Evolutionary conservation across 1,139 yeast genomes (phyloP).

Genomic region (Zygoascus meyerae): DNA sequence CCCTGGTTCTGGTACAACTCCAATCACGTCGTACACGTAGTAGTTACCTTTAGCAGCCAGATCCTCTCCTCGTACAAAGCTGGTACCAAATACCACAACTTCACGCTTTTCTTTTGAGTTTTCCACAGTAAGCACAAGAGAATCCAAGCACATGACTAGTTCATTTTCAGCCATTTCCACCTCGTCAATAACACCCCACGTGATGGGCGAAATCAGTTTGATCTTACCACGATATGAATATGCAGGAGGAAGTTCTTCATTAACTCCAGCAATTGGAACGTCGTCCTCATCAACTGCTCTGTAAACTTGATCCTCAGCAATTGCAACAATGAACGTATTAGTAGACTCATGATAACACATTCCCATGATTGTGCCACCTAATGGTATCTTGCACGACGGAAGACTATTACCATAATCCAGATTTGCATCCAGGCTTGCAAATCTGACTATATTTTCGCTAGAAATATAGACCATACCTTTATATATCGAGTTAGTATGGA

Average conservation of each 20-base stretch:
- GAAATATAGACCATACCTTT: conserved; percentile 71
- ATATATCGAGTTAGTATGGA: conserved; percentile 29
- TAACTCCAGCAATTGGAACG: conserved; percentile 53
- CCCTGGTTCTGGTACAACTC: conserved; percentile 86
- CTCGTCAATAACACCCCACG: conserved; percentile 73
- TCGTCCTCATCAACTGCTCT: conserved; percentile 74
- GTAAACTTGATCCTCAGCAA: conserved; percentile 55
- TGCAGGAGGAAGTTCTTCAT: conserved; percentile 48
- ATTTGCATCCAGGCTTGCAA: conserved; percentile 28
- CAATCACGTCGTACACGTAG: conserved; percentile 67
- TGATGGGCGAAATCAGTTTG: conserved; percentile 62
- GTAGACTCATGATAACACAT: conserved; percentile 68
- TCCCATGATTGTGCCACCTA: conserved; percentile 50
- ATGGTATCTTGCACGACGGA: conserved; percentile 22
- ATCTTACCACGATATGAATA: conserved; percentile 53
- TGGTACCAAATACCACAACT: conserved; percentile 72
- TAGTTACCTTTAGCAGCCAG: conserved; percentile 75
- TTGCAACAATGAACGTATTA: conserved; percentile 59
- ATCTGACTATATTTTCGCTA: conserved; percentile 47
- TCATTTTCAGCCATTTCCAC: conserved; percentile 64
- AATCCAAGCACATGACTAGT: conserved; percentile 52
- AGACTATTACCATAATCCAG: conserved; percentile 23
- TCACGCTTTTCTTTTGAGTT: conserved; percentile 58
- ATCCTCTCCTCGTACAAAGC: conserved; percentile 76
- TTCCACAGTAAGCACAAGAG: conserved; percentile 51